Percentiles rank a stretch among this genome's conserved stretches.
These are phyloP conservation scores for Lagenidium giganteum DNA, from an alignment of 352 stramenopile genomes.

Conservation along the genomic window DNA sequence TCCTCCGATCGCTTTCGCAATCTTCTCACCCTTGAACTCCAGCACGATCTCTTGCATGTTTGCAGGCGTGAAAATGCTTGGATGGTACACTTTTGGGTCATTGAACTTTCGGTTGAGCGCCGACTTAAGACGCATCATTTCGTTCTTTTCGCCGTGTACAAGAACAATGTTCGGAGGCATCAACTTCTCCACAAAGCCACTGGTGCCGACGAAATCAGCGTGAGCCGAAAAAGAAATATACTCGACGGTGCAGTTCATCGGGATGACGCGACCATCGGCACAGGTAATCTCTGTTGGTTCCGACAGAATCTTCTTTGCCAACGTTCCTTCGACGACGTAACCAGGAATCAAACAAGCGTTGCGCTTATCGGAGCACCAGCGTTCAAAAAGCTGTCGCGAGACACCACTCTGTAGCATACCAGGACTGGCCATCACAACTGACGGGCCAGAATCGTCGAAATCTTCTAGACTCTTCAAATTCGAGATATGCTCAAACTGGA, in stretches of 20 bases:
- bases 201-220: constrained; percentile 96
- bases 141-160: constrained; percentile 96
- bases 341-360: constrained; percentile 99
- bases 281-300: constrained; percentile 95
- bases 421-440: constrained; percentile 98
- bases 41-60: constrained; percentile 88
- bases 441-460: constrained; percentile 95
- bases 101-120: constrained; percentile 89
- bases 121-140: constrained; percentile 96
- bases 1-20: constrained; percentile 80
- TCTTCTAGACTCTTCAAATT: constrained; percentile 96
- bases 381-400: constrained; percentile 96
- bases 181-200: constrained; percentile 93
- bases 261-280: constrained; percentile 91
- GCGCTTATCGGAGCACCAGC: constrained; percentile 96
- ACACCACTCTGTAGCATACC: constrained; percentile 99
- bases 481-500: constrained; percentile 96
- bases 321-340: constrained; percentile 98
- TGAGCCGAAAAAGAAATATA: constrained; percentile 98
- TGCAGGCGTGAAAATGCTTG: constrained; percentile 74
- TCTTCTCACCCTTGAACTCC: constrained; percentile 87
- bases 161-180: constrained; percentile 94
- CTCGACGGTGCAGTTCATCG: constrained; percentile 94
- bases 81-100: constrained; percentile 80
- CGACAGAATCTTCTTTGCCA: constrained; percentile 96